Evolutionary conservation across 805 yeast genomes (phyloP), one percentile per base, ranked within the genome.

Genomic region (Ogataea nakhonphanomensis): DNA sequence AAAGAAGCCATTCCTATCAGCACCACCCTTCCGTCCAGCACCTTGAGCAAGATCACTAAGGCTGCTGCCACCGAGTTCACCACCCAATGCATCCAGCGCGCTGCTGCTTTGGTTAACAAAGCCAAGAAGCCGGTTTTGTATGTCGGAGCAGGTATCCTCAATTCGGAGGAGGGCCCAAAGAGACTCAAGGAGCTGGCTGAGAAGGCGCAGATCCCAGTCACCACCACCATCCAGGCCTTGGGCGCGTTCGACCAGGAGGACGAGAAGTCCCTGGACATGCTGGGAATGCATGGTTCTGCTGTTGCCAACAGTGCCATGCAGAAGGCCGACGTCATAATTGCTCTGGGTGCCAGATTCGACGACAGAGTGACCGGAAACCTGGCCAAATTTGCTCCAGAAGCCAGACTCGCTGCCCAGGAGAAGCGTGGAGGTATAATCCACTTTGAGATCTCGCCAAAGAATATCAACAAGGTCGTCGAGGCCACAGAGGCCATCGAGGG

Each of bases 281-380:
- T 93, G 52, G 99, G 99, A 56, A 93, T 93, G 99, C 99, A 93
- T 67, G 99, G 99, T 50, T 76, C 81, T 46, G 96, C 89, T 36
- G 88, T 89, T 55, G 99, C 99, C 53, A 93, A 93, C 73, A 63
- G 84, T 58, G 95, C 98, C 38, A 83, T 93, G 53, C 99, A 93
- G 71, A 73, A 79, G 44, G 96, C 98, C 29, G 99, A 93, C 66
- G 70, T 90, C 55, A 87, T 93, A 59, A 68, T 93, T 48, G 98
- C 98, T 12, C 73, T 93, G 31, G 99, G 99, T 61, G 96, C 98
- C 26, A 79, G 99, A 64, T 93, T 93, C 58, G 99, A 93, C 67
- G 99, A 93, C 71, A 90, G 99, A 73, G 99, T 93, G 55, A 93
- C 99, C 30, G 83, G 93, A 58, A 78, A 78, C 57, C 72, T 93